A percentile compares a stretch with the other conserved stretches of the same genome.
Conservation (phyloP, 2,329 filamentous ascomycete genomes). For the Diaporthe ilicicola region DNA sequence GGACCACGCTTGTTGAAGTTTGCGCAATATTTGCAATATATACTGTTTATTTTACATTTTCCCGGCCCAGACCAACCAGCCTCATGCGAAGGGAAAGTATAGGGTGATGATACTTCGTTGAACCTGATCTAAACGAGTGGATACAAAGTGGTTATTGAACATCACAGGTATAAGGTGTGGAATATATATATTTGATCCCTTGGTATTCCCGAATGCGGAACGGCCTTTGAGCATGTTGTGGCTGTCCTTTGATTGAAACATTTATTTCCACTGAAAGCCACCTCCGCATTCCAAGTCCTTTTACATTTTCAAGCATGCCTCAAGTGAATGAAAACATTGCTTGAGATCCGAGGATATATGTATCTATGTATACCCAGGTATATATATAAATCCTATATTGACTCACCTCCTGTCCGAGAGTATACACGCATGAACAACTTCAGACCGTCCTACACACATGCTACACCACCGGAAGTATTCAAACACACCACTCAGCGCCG, state of each 20-base stretch:
- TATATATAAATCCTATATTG: too few relatives aligned
- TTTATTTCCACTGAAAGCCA: neutral
- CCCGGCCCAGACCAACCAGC: too few relatives aligned
- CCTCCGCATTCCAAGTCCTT: neutral
- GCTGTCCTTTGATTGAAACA: neutral
- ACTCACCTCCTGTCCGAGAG: fast-evolving
- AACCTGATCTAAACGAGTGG: too few relatives aligned
- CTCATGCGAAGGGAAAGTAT: too few relatives aligned
- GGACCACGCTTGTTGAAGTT: too few relatives aligned
- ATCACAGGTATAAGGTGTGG: too few relatives aligned
- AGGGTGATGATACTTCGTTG: too few relatives aligned
- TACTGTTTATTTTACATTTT: too few relatives aligned
- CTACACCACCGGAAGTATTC: neutral
- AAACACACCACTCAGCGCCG: fast-evolving
- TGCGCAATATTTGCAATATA: too few relatives aligned
- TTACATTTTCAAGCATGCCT: neutral
- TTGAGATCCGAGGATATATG: neutral
- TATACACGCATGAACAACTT: neutral
- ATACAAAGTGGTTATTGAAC: too few relatives aligned
- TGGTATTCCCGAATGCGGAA: neutral
- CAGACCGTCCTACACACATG: neutral
- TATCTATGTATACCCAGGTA: neutral
- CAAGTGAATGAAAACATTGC: neutral
- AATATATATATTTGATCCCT: too few relatives aligned
- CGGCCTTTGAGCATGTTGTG: neutral